Percentiles rank a stretch among this genome's conserved stretches.
Evolutionary conservation across 2,329 filamentous ascomycete genomes (phyloP).

Genomic region (Fusarium brachygibbosum): DNA sequence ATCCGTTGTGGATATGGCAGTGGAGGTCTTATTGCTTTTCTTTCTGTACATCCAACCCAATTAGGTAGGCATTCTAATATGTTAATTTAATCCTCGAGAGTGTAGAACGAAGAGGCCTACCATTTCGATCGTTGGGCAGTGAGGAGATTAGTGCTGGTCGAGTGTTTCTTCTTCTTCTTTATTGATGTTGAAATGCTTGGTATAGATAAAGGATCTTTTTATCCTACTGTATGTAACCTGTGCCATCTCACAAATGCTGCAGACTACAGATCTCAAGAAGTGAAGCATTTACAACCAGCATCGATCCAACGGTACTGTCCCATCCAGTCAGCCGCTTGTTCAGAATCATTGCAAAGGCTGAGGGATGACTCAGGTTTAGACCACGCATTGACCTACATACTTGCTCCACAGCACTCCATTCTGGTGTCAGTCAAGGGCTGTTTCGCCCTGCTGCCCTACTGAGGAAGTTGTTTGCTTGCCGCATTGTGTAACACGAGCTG

Average conservation of each 20-base stretch:
- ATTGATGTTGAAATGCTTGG: neutral
- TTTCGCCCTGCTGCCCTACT: neutral
- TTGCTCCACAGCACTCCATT: neutral
- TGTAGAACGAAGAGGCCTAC: neutral
- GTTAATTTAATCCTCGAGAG: too few species aligned
- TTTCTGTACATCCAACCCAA: neutral
- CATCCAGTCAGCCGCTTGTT: neutral
- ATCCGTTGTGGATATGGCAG: neutral
- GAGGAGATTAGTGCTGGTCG: neutral
- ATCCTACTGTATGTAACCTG: neutral
- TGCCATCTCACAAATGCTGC: neutral
- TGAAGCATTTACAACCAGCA: neutral
- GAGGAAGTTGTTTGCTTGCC: neutral
- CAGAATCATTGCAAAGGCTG: neutral
- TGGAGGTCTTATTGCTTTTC: neutral
- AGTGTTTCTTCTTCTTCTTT: neutral
- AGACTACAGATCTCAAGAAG: neutral
- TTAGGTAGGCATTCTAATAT: neutral
- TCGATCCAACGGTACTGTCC: neutral
- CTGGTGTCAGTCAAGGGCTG: constrained; percentile 3
- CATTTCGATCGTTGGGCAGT: neutral
- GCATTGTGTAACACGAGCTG: constrained; percentile 28
- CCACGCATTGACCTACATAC: neutral
- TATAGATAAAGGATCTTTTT: neutral
- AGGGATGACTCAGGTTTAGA: constrained; percentile 13